Conservation (phyloP, 2,329 filamentous ascomycete genomes). For the Paraphaeosphaeria minitans region DNA sequence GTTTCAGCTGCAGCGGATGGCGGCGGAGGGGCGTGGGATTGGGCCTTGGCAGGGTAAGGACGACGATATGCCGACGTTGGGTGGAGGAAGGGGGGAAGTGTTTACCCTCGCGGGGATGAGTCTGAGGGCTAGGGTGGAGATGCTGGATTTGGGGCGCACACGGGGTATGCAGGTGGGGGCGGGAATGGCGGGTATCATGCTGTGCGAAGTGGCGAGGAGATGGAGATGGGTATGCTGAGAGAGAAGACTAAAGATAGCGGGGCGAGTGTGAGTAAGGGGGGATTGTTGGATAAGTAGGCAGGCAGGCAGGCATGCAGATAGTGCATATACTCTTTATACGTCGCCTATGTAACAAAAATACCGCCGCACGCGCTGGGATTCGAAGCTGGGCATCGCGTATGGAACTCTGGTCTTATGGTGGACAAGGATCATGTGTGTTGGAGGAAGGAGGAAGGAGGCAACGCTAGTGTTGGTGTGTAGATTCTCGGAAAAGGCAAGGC, state of each 20-base stretch:
- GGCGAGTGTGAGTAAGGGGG: neutral
- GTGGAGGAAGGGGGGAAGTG: neutral
- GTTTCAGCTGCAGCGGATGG: conserved; percentile 18
- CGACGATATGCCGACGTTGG: conserved; percentile 12
- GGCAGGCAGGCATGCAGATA: too few relatives aligned
- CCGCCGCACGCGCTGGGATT: too few relatives aligned
- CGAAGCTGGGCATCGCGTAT: too few relatives aligned
- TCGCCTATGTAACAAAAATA: too few relatives aligned
- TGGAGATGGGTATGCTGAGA: conserved; percentile 1
- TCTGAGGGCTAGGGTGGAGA: conserved; percentile 1
- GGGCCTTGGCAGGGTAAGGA: conserved; percentile 15
- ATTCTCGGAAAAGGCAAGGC: too few relatives aligned
- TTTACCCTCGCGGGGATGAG: conserved; percentile 14
- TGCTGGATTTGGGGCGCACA: neutral
- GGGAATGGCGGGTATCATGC: conserved; percentile 4
- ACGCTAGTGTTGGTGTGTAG: too few relatives aligned
- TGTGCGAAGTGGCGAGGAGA: neutral
- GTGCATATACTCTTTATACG: too few relatives aligned
- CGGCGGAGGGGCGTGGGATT: conserved; percentile 13
- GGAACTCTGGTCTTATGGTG: too few relatives aligned
- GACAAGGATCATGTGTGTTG: too few relatives aligned
- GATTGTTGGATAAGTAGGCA: neutral
- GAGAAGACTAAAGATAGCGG: neutral
- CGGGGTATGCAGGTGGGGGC: neutral
- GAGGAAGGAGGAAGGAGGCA: too few relatives aligned